Percentiles rank a stretch among this genome's conserved stretches.
Conservation (phyloP, 2,329 filamentous ascomycete genomes). For the Raffaelea ambrosiae region DNA sequence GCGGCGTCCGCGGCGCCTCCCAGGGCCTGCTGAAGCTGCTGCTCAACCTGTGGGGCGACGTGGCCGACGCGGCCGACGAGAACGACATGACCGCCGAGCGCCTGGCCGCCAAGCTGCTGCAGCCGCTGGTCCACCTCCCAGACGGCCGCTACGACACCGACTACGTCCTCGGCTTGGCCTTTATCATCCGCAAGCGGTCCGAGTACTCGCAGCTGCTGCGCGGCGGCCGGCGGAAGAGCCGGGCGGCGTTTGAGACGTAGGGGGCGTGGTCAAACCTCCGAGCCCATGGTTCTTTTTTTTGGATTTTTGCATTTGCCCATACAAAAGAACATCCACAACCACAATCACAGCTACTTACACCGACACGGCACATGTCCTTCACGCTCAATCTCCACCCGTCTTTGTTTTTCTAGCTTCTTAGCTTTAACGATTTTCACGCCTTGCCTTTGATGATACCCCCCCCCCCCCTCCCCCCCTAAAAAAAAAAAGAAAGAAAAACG, state of each 20-base stretch:
- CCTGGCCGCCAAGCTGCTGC: conserved; percentile 27
- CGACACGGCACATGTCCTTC: too few relatives aligned
- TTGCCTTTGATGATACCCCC: conserved; percentile 7
- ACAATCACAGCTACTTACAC: too few relatives aligned
- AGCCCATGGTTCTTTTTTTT: not conserved
- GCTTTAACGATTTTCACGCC: not conserved
- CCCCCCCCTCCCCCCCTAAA: too few relatives aligned
- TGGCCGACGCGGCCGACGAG: conserved; percentile 26
- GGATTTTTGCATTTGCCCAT: too few relatives aligned
- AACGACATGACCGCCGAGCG: conserved; percentile 37
- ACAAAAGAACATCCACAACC: too few relatives aligned
- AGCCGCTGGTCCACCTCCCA: conserved; percentile 29
- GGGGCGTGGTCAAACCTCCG: too few relatives aligned
- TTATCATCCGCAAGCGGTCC: conserved; percentile 31
- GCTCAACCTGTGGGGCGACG: conserved; percentile 33
- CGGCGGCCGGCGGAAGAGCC: conserved; percentile 20
- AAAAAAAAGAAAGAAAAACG: too few relatives aligned
- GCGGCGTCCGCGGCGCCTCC: conserved; percentile 25
- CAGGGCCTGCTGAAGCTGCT: conserved; percentile 32
- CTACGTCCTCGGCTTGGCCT: conserved; percentile 32
- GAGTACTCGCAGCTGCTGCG: conserved; percentile 29
- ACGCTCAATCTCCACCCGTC: too few relatives aligned
- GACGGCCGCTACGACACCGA: conserved; percentile 23
- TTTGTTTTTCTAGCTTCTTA: not conserved
- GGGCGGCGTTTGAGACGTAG: conserved; percentile 15